Percentiles rank a stretch among this genome's conserved stretches.
Conservation (phyloP, 495 filamentous ascomycete genomes). For the Xylaria venustula region DNA sequence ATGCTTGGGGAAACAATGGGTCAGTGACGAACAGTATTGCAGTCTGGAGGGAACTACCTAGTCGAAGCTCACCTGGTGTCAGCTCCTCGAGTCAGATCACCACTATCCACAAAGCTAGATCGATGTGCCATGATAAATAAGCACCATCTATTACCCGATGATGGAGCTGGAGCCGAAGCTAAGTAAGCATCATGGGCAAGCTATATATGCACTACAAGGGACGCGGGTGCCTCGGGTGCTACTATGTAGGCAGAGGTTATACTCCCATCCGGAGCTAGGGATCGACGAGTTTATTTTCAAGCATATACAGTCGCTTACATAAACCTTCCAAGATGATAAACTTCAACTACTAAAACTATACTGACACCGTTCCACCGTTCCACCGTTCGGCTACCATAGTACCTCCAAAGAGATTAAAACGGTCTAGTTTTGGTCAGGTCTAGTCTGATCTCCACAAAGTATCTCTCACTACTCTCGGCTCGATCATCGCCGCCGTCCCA, state of each 20-base stretch:
- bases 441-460: not conserved
- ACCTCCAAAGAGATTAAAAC: too few species aligned
- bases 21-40: constrained; percentile 2
- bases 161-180: not conserved
- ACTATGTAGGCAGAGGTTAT: too few species aligned
- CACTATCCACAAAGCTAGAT: not conserved
- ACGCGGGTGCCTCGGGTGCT: too few species aligned
- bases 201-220: not conserved
- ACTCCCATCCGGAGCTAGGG: too few species aligned
- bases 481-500: constrained; percentile 27
- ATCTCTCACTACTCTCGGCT: constrained; percentile 23
- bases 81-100: constrained; percentile 3
- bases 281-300: too few species aligned
- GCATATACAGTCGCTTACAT: too few species aligned
- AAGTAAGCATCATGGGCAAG: not conserved
- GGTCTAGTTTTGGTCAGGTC: not conserved
- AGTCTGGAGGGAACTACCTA: not conserved
- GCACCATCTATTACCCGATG: not conserved
- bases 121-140: not conserved
- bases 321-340: too few species aligned
- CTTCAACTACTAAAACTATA: too few species aligned
- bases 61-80: not conserved
- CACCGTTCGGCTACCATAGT: too few species aligned
- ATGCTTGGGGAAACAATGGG: not conserved
- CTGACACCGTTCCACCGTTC: too few species aligned